Evolutionary conservation across 139 green algal genomes (phyloP), one percentile per base, ranked within the genome.

Genomic region (Picochlorum costavermella): DNA sequence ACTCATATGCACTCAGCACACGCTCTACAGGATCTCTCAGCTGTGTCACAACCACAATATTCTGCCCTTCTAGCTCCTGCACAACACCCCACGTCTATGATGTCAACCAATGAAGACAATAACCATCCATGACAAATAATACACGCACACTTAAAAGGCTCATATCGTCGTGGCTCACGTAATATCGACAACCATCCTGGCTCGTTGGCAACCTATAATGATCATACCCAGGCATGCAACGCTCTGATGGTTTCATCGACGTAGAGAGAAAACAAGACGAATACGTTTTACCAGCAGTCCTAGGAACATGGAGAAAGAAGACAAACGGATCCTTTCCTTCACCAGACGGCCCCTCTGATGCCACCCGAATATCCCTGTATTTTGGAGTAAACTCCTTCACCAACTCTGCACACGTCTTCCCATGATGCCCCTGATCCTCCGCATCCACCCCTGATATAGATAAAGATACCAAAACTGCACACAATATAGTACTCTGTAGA

Each of bases 231-330:
- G 82, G 84, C 17, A 73, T 71, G 64, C 90, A 95, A 13, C 79
- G 67, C 46, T 61, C 45, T 56, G 57, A 71, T 29, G 81, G 79
- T 13, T 69, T 76, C 1, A 79, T 51, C 16, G 64, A 70, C 66
- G 65, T 60, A 58, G 86, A 87, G n/a, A 96, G 72, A 61, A 97
- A 89, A 63, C 90, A 96, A 33, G 64, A 70, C 37, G 88, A 73
- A 29, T 90, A 92, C 6, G 86, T 95, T 20, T 91, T 81, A 23
- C 92, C 92, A 17, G 90, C 92, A 37, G 92, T 96, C 13, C 92
- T 72, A 0, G 92, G 92, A 13, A 97, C 79, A 70, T 98, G 92
- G 48, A 98, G 63, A 77, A 97, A 96, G 71, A 92, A 98, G 4
- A 95, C 60, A 50, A 95, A 65, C 57, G 60, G 33, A 57, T 56